Evolutionary conservation across 306 rosid genomes (phyloP), one percentile per base, ranked within the genome.

Genomic region (Aeschynomene evenia): DNA sequence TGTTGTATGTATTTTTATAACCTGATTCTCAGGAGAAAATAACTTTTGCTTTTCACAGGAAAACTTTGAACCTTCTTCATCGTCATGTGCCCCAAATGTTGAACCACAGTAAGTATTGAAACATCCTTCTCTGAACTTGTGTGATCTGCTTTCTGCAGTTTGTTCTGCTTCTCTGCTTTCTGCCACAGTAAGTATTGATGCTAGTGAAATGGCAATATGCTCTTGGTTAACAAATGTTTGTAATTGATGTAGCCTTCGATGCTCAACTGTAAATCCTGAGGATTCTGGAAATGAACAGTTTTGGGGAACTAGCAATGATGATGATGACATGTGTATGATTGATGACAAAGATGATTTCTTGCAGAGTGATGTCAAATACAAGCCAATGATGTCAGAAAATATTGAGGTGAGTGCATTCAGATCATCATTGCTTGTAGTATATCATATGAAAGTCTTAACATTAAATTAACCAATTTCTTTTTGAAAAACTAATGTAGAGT

Each of bases 251-350:
- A 84, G 89, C 80, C 80, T 86, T 49, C 71, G 55, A 49, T 63
- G 80, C 84, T 85, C 95, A 63, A 76, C 77, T 26, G 73, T 26
- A 57, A 72, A 70, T 80, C 79, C 81, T 57, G 76, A 45, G 77
- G 83, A 76, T 68, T 65, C 73, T 3, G 87, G 71, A 69, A 84
- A 81, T 59, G 74, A 57, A 33, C 79, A 63, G 66, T 53, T 63
- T 15, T 87, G 96, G 97, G 84, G 86, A 78, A 71, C 77, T 73
- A 84, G 77, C 64, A 53, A 77, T 73, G 80, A 89, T 58, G 80
- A 89, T 58, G 96, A 87, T 52, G 97, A 86, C 71, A 95, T 89
- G 95, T 91, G 97, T 83, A 87, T 36, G 83, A 81, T 84, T 73
- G 97, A 86, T 78, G 91, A 85, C 73, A 77, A 83, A 40, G 87